A percentile compares a stretch with the other conserved stretches of the same genome.
Evolutionary conservation across 345 rosid species (phyloP).

Genomic region (Punica granatum): DNA sequence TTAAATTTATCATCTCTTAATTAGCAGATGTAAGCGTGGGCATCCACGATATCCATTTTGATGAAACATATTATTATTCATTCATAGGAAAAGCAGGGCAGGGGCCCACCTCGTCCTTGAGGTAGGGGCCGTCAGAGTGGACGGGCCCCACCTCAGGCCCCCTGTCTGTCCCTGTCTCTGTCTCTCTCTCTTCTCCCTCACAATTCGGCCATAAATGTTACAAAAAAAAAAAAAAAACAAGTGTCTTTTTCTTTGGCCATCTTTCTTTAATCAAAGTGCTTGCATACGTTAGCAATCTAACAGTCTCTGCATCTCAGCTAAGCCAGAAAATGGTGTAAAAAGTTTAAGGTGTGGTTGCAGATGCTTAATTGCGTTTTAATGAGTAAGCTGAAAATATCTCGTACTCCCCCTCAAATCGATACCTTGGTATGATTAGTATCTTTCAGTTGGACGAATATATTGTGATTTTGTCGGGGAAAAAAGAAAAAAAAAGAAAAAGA

Average conservation of each 20-base stretch:
- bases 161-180: not conserved
- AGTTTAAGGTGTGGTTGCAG: too few relatives aligned
- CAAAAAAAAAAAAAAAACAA: not conserved
- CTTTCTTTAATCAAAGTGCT: not conserved
- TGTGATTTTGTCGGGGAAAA: too few relatives aligned
- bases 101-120: not conserved
- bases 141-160: not conserved
- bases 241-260: not conserved
- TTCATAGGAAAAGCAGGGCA: not conserved
- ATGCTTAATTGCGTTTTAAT: too few relatives aligned
- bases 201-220: not conserved
- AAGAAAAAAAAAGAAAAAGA: not conserved
- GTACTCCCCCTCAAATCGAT: too few relatives aligned
- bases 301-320: not conserved
- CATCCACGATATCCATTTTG: too few relatives aligned
- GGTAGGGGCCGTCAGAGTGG: slow-evolving; percentile 1
- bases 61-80: too few relatives aligned
- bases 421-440: too few relatives aligned
- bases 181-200: not conserved
- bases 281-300: not conserved
- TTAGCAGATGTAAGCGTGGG: too few relatives aligned
- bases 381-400: too few relatives aligned
- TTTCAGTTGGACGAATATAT: too few relatives aligned
- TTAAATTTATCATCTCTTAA: too few relatives aligned
- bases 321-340: not conserved